phyloP scores from a whole-genome alignment of 768 basidiomycete species.

The Gloeophyllum trabeum region DNA sequence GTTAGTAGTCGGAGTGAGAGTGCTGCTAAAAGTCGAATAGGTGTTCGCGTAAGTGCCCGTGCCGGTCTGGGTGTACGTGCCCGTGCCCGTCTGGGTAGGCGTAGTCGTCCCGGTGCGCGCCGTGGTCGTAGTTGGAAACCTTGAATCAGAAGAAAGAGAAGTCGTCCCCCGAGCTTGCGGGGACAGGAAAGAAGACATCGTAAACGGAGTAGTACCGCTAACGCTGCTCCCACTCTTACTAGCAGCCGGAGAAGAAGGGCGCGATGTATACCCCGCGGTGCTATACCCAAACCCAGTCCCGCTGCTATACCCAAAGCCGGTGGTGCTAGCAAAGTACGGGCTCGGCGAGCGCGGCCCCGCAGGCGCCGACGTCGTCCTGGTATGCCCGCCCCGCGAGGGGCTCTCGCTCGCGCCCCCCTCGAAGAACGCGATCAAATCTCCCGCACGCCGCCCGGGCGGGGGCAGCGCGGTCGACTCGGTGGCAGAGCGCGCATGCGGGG shows the following conservation, averaged over 20 bases:
- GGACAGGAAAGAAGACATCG: conserved; percentile 35
- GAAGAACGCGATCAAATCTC: conserved; percentile 66
- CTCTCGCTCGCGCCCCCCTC: conserved; percentile 36
- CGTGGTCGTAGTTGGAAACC: conserved; percentile 8
- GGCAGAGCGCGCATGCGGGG: conserved; percentile 39
- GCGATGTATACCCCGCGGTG: conserved; percentile 24
- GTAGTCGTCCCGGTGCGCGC: conserved; percentile 22
- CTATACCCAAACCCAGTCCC: conserved; percentile 18
- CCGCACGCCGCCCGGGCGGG: conserved; percentile 43
- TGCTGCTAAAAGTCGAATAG: conserved; percentile 18
- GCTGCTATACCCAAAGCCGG: conserved; percentile 22
- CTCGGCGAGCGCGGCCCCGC: conserved; percentile 26
- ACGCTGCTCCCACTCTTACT: conserved; percentile 25
- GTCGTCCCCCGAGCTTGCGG: conserved; percentile 30
- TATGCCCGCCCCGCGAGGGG: conserved; percentile 27
- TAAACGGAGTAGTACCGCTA: conserved; percentile 16
- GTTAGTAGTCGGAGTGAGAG: conserved; percentile 25
- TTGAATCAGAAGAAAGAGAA: conserved; percentile 11
- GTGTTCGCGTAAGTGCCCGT: conserved; percentile 19
- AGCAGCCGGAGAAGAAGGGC: conserved; percentile 37
- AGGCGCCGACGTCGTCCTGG: conserved; percentile 38
- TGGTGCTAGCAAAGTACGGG: conserved; percentile 20
- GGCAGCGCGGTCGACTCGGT: conserved; percentile 28
- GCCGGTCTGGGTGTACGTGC: conserved; percentile 24
- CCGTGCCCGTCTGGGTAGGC: conserved; percentile 23